These are phyloP conservation scores for Fusarium brachygibbosum DNA, from an alignment of 2,329 filamentous ascomycete species.

Conservation along the genomic window DNA sequence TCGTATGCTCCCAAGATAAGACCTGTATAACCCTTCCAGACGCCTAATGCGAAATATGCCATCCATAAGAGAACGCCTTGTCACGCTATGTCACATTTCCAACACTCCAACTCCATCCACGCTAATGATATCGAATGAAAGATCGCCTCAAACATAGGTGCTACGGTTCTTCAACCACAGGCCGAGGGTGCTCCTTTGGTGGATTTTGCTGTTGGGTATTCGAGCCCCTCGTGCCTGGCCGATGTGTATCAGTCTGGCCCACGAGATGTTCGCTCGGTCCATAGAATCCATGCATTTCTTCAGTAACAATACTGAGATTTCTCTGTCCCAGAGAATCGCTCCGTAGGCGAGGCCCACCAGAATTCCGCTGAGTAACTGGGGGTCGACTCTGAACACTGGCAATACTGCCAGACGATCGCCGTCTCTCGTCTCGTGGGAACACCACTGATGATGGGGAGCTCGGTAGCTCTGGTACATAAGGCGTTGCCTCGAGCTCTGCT, in stretches of 20 bases:
- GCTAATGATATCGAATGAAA: neutral
- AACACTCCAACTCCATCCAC: slow-evolving; percentile 5
- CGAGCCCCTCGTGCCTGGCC: slow-evolving; percentile 36
- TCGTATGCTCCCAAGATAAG: slow-evolving; percentile 15
- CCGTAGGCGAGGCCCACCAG: slow-evolving; percentile 48
- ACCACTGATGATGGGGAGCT: slow-evolving; percentile 46
- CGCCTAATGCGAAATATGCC: neutral
- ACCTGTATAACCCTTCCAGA: neutral
- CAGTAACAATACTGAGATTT: slow-evolving; percentile 54
- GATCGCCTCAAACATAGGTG: neutral
- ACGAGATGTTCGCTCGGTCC: slow-evolving; percentile 57
- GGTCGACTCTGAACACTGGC: slow-evolving; percentile 40
- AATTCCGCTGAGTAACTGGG: slow-evolving; percentile 45
- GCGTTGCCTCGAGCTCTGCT: slow-evolving; percentile 56
- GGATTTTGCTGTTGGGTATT: neutral
- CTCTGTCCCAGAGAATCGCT: slow-evolving; percentile 45
- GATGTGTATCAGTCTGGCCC: slow-evolving; percentile 57
- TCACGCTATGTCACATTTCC: slow-evolving; percentile 20
- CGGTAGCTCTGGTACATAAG: slow-evolving; percentile 56
- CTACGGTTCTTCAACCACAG: slow-evolving; percentile 8
- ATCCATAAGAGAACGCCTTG: slow-evolving; percentile 22
- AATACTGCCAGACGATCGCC: slow-evolving; percentile 49
- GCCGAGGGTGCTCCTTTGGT: neutral
- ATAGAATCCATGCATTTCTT: slow-evolving; percentile 65
- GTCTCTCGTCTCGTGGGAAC: slow-evolving; percentile 40